Evolutionary conservation across 768 basidiomycete genomes (phyloP), one percentile per base, ranked within the genome.

Genomic region (Cyathus striatus): DNA sequence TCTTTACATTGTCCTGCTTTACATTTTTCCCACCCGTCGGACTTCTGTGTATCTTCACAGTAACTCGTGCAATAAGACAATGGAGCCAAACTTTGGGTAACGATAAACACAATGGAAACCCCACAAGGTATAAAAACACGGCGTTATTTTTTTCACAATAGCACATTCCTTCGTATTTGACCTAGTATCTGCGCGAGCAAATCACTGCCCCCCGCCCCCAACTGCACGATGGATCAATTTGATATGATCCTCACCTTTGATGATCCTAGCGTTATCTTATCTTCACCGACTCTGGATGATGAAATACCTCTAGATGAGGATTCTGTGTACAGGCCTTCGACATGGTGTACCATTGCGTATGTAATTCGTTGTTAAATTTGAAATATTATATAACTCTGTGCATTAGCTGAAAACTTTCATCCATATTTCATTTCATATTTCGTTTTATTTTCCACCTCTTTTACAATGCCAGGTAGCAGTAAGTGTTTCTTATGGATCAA

Each of bases 311-410:
- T 48, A 22, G 44, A 54, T 17, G 46, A 54, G 46, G 53, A 54
- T 23, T 49, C 47, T 3, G 32, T 13, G 4, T 54, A 49, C 41
- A 47, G 48, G 32, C 48, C 51, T 10, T 41, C 47, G 20, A 54
- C 50, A n/a, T 54, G 53, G 51, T 54, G 50, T 37, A 51, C 51
- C 2, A 50, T 54, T 30, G 41, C 50, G 38, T 54, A 27, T 40
- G 51, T 32, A 12, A 32, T 32, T 2, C 30, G 30, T 32, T 32
- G 30, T 12, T 32, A 32, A 32, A 12, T 32, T 32, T 12, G 30
- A 16, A 32, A 32, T 16, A 32, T 32, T 3, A 32, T 16, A 32
- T 32, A 12, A 32, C 2, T 16, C 3, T 16, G 3, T 32, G 30
- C 13, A 12, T 4, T 12, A 12, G 13, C 16, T 32, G 13, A 12